Percentiles rank a stretch among this genome's conserved stretches.
Conservation (phyloP, 2,329 filamentous ascomycete species). For the Tolypocladium endophyticum region DNA sequence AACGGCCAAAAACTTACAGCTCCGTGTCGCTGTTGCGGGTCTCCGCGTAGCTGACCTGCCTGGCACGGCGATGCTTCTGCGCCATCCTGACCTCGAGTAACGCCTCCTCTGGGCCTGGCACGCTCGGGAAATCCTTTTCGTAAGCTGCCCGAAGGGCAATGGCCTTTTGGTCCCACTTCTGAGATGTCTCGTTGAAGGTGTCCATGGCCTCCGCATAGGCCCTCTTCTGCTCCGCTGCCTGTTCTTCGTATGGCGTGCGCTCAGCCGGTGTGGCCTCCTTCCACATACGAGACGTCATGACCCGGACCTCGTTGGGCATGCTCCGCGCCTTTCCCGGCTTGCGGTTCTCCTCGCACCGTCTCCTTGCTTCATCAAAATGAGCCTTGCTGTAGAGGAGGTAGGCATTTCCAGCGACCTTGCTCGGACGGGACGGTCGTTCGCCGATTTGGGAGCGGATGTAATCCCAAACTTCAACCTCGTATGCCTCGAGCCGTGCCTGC, state of each 20-base stretch:
- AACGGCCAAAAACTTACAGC: constrained; percentile 6
- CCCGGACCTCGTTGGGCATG: constrained; percentile 71
- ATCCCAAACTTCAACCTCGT: constrained; percentile 43
- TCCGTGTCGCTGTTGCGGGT: constrained; percentile 17
- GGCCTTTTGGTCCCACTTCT: constrained; percentile 63
- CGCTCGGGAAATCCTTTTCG: constrained; percentile 37
- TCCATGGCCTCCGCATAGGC: constrained; percentile 47
- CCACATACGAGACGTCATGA: constrained; percentile 86
- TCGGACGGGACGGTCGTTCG: constrained; percentile 61
- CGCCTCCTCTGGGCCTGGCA: constrained; percentile 12
- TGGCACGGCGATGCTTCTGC: constrained; percentile 24
- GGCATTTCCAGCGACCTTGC: constrained; percentile 67
- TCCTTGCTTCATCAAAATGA: constrained; percentile 53
- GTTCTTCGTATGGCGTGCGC: constrained; percentile 67
- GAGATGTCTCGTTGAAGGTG: constrained; percentile 49
- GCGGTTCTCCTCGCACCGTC: constrained; percentile 54
- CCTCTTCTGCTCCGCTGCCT: constrained; percentile 60
- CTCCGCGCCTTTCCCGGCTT: constrained; percentile 51
- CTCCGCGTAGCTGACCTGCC: constrained; percentile 27
- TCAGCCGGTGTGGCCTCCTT: constrained; percentile 60
- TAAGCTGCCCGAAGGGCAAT: constrained; percentile 41
- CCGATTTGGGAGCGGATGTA: constrained; percentile 52
- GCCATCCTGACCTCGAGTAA: constrained; percentile 8
- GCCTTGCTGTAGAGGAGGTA: constrained; percentile 84
- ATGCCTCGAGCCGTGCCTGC: constrained; percentile 43